These are phyloP conservation scores for Suhomyces bribrorum DNA, from an alignment of 1,139 yeast genomes.

Conservation along the genomic window DNA sequence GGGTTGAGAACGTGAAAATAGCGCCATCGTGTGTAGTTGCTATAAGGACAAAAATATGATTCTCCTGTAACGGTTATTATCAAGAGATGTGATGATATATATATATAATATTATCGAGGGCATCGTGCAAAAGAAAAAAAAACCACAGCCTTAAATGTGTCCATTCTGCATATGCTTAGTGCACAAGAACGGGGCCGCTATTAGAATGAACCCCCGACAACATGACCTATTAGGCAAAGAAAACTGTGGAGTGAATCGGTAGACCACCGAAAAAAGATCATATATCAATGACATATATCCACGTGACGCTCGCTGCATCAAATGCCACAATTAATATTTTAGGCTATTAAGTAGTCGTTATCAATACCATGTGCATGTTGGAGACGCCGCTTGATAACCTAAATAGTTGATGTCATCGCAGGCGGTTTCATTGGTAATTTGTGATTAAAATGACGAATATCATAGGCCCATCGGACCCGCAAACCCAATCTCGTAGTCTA, in stretches of 20 bases:
- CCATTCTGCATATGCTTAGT: background rate
- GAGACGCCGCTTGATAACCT: no score
- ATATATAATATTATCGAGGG: background rate
- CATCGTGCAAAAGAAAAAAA: background rate
- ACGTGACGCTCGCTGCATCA: background rate
- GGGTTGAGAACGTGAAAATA: background rate
- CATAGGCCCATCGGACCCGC: no score
- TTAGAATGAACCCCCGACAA: background rate
- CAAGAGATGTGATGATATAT: no score
- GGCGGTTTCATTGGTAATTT: no score
- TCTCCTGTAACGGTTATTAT: no score
- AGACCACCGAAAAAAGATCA: background rate
- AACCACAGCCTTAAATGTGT: background rate
- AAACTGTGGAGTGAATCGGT: background rate
- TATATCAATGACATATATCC: background rate
- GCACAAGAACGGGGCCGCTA: background rate
- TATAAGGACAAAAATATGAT: no score
- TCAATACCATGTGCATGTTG: no score
- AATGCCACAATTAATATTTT: no score
- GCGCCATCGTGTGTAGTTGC: background rate
- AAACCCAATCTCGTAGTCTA: no score
- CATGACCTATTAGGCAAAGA: conserved; percentile 2
- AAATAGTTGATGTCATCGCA: no score
- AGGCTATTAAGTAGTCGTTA: no score
- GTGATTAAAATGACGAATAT: no score